These are phyloP conservation scores for Penicillium coprophilum DNA, from an alignment of 495 filamentous ascomycete genomes.

Conservation along the genomic window DNA sequence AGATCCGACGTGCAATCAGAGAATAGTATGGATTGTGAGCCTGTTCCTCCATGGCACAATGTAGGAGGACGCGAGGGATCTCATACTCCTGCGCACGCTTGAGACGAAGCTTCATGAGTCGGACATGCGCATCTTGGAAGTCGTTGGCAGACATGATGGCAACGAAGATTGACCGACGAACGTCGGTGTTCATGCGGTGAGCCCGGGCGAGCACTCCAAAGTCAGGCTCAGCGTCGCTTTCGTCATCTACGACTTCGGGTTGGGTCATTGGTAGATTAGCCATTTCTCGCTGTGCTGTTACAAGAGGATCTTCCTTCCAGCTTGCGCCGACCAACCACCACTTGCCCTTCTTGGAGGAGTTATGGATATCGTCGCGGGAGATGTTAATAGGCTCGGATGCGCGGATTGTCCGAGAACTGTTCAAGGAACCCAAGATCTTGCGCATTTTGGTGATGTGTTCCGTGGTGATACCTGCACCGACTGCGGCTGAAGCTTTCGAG, in stretches of 20 bases:
- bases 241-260: slow-evolving; percentile 25
- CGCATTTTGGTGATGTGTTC: slow-evolving; percentile 85
- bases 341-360: slow-evolving; percentile 84
- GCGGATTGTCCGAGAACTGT: slow-evolving; percentile 59
- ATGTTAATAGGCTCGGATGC: slow-evolving; percentile 80
- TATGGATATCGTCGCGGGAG: slow-evolving; percentile 73
- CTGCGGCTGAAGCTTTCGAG: slow-evolving; percentile 67
- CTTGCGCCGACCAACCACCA: slow-evolving; percentile 98
- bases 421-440: slow-evolving; percentile 74
- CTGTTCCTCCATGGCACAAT: slow-evolving; percentile 80
- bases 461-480: slow-evolving; percentile 59
- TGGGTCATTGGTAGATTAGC: slow-evolving; percentile 19
- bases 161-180: slow-evolving; percentile 89
- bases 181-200: slow-evolving; percentile 92
- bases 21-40: slow-evolving; percentile 93
- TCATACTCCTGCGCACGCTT: slow-evolving; percentile 84
- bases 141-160: slow-evolving; percentile 86
- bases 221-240: slow-evolving; percentile 60
- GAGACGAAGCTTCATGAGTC: slow-evolving; percentile 76
- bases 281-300: slow-evolving; percentile 40
- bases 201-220: slow-evolving; percentile 72
- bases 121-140: slow-evolving; percentile 75
- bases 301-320: slow-evolving; percentile 60
- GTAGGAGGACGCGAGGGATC: slow-evolving; percentile 82
- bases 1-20: slow-evolving; percentile 73